These are phyloP conservation scores for Neurospora cerealis DNA, from an alignment of 495 filamentous ascomycete species.

Conservation along the genomic window DNA sequence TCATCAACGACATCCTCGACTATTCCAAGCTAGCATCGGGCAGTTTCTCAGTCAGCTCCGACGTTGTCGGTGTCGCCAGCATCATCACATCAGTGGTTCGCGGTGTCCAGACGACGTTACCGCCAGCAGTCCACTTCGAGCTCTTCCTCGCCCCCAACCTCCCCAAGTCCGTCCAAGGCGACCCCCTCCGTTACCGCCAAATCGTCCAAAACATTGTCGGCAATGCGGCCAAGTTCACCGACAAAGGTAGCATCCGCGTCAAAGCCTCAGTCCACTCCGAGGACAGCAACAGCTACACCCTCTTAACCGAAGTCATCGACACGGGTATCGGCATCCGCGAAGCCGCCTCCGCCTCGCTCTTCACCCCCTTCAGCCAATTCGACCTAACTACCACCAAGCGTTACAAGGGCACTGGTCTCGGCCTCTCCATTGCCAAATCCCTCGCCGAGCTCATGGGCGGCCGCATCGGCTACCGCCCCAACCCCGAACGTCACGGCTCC, in stretches of 20 bases:
- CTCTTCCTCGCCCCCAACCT: constrained; percentile 28
- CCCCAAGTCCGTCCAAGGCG: constrained; percentile 32
- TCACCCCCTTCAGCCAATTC: constrained; percentile 75
- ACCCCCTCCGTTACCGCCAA: constrained; percentile 39
- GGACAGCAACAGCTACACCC: constrained; percentile 30
- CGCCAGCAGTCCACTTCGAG: constrained; percentile 25
- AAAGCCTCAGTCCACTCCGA: constrained; percentile 22
- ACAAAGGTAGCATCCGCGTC: constrained; percentile 31
- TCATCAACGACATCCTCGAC: constrained; percentile 45
- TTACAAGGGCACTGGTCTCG: constrained; percentile 70
- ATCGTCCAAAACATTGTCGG: constrained; percentile 38
- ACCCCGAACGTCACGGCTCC: constrained; percentile 42
- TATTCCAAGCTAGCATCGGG: constrained; percentile 40
- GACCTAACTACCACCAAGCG: constrained; percentile 66
- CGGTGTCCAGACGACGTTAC: constrained; percentile 28
- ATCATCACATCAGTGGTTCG: constrained; percentile 46
- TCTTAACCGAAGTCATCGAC: constrained; percentile 58
- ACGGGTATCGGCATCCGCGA: constrained; percentile 67
- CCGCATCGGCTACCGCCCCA: constrained; percentile 46
- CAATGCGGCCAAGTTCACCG: constrained; percentile 42
- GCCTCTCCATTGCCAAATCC: constrained; percentile 68
- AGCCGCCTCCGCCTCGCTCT: constrained; percentile 51
- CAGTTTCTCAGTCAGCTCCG: constrained; percentile 33
- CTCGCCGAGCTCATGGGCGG: constrained; percentile 65
- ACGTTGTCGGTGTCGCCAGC: constrained; percentile 31